phyloP scores from a whole-genome alignment of 352 stramenopile genomes.

The Phytophthora pseudosyringae region DNA sequence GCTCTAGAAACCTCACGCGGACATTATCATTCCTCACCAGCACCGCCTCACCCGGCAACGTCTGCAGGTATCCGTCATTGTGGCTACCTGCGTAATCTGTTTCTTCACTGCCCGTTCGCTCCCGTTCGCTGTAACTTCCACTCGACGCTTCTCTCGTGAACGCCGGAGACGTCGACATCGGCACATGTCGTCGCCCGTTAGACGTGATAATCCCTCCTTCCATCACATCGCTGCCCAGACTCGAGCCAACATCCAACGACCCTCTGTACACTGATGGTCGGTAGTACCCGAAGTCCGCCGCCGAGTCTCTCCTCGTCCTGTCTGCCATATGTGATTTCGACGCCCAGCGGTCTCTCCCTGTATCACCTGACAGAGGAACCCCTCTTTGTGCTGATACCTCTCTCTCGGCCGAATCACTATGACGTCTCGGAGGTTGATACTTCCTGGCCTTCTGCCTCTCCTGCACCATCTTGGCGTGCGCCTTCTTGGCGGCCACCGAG shows the following conservation, averaged over 20 bases:
- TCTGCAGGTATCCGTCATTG: constrained; percentile 46
- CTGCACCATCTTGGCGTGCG: constrained; percentile 72
- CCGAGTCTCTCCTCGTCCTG: constrained; percentile 18
- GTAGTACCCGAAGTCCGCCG: constrained; percentile 9
- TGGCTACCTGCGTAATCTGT: constrained; percentile 29
- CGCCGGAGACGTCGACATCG: constrained; percentile 1
- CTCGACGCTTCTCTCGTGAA: constrained; percentile 16
- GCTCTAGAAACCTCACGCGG: constrained; percentile 56
- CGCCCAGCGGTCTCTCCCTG: constrained; percentile 11
- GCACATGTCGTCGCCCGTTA: constrained; percentile 30
- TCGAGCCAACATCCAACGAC: constrained; percentile 6
- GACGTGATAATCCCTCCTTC: constrained; percentile 41
- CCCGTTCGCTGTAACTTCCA: constrained; percentile 25
- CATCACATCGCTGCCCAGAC: constrained; percentile 17
- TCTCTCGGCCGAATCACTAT: constrained; percentile 38
- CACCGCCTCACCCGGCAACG: constrained; percentile 69
- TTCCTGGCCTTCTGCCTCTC: constrained; percentile 48
- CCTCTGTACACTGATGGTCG: constrained; percentile 11
- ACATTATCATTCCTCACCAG: constrained; percentile 72
- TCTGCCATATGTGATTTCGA: constrained; percentile 20
- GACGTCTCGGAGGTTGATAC: constrained; percentile 26
- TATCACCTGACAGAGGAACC: constrained; percentile 28
- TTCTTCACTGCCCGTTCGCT: constrained; percentile 37
- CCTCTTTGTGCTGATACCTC: constrained; percentile 14
- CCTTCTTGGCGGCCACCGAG: constrained; percentile 69